Evolutionary conservation across 139 green algal species (phyloP).

Genomic region (Chlamydomonas schloesseri): DNA sequence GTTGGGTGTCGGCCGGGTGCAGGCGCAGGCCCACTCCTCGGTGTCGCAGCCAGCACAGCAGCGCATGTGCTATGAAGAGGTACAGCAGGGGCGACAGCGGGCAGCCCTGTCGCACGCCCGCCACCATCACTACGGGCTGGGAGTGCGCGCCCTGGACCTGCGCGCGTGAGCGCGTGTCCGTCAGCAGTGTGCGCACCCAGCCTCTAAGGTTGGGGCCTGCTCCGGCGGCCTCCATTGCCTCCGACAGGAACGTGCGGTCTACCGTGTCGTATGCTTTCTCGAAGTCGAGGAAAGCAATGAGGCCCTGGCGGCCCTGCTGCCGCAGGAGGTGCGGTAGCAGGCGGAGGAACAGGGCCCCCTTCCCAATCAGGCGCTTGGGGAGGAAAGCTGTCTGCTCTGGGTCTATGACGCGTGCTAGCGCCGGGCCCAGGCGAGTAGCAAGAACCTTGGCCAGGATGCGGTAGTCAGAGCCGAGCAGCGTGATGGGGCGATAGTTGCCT

Average conservation of each 20-base stretch:
- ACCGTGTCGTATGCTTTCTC: not conserved
- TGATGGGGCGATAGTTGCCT: constrained; percentile 44
- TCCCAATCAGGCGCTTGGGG: constrained; percentile 35
- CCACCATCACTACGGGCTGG: not conserved
- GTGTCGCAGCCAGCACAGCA: too few relatives aligned
- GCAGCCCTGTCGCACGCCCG: too few relatives aligned
- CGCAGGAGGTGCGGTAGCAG: constrained; percentile 8
- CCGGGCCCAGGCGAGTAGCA: constrained; percentile 9
- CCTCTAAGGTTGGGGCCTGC: not conserved
- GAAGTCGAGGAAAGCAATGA: not conserved
- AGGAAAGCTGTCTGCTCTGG: constrained; percentile 58
- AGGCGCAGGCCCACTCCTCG: too few relatives aligned
- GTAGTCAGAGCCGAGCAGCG: constrained; percentile 56
- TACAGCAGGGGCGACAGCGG: too few relatives aligned
- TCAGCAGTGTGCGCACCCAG: not conserved
- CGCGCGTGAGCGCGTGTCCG: not conserved
- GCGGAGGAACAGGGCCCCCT: constrained; percentile 33
- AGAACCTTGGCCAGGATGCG: constrained; percentile 46
- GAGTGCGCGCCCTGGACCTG: not conserved
- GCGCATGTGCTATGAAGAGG: too few relatives aligned
- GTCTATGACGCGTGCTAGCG: constrained; percentile 6
- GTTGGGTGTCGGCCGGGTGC: not conserved
- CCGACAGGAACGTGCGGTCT: not conserved
- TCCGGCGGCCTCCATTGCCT: not conserved
- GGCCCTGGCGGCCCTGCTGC: not conserved